Evolutionary conservation across 2,329 filamentous ascomycete genomes (phyloP).

Genomic region (Colletotrichum sp.): DNA sequence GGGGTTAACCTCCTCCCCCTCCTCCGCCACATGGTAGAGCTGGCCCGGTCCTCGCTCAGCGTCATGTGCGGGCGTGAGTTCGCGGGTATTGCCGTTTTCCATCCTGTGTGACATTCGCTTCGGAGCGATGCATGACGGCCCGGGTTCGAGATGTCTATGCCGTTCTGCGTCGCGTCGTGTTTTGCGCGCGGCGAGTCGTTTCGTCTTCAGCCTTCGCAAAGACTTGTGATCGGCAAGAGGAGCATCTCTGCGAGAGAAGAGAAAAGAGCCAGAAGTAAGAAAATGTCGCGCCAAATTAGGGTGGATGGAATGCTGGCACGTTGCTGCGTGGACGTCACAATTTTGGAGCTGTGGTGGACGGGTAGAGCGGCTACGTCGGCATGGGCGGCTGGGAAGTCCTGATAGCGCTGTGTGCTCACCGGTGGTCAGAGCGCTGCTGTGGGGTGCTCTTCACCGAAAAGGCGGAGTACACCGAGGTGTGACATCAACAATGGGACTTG

Average conservation of each 20-base stretch:
- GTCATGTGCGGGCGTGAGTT: background rate
- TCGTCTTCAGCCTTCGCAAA: background rate
- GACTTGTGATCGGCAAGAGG: background rate
- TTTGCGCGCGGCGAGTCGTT: background rate
- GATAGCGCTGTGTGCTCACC: background rate
- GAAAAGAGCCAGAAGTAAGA: background rate
- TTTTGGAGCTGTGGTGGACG: background rate
- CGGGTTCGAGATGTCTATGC: background rate
- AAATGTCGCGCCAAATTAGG: background rate
- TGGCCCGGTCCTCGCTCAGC: background rate
- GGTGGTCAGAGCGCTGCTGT: background rate
- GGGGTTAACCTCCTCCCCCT: background rate
- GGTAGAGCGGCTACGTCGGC: constrained; percentile 1
- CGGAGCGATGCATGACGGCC: background rate
- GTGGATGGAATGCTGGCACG: background rate
- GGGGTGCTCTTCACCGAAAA: constrained; percentile 1
- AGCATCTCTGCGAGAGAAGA: background rate
- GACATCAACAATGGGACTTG: background rate
- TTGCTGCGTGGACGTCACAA: background rate
- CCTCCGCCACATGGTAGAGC: background rate
- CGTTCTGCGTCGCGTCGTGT: background rate
- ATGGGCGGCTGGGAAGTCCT: background rate
- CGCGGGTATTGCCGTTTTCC: background rate
- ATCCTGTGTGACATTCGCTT: background rate
- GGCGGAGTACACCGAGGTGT: constrained; percentile 5